A percentile compares a stretch with the other conserved stretches of the same genome.
Evolutionary conservation across 495 filamentous ascomycete genomes (phyloP).

Genomic region (Xylaria acuta): DNA sequence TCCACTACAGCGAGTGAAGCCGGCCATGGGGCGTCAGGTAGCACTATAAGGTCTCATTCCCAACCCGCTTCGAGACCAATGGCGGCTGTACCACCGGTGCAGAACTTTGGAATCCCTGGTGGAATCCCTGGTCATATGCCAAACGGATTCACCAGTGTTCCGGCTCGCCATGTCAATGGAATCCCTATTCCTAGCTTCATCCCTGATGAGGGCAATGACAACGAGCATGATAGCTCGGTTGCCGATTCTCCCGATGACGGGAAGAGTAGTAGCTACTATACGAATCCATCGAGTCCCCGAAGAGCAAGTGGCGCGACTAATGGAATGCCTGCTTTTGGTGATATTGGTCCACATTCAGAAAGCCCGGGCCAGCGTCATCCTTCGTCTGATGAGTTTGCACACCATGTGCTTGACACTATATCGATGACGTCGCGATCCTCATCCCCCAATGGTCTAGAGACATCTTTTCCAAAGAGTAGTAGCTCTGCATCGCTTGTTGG

Average conservation of each 20-base stretch:
- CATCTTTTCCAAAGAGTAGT: conserved; percentile 51
- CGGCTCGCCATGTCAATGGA: conserved; percentile 49
- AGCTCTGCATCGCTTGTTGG: conserved; percentile 46
- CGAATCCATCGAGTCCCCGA: conserved; percentile 41
- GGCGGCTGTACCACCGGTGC: conserved; percentile 25
- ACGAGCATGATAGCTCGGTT: conserved; percentile 36
- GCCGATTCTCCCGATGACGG: conserved; percentile 51
- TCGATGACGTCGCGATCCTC: conserved; percentile 61
- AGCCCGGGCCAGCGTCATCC: conserved; percentile 48
- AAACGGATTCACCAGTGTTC: conserved; percentile 41
- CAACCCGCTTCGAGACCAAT: conserved; percentile 59
- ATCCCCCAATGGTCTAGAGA: conserved; percentile 57
- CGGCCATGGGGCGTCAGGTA: conserved; percentile 46
- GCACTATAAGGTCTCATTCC: conserved; percentile 61
- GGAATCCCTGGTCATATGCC: conserved; percentile 35
- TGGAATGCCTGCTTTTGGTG: conserved; percentile 51
- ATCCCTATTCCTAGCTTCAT: conserved; percentile 55
- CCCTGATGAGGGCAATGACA: conserved; percentile 54
- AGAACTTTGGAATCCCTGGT: conserved; percentile 32
- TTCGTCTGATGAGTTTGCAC: conserved; percentile 58
- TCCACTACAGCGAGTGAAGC: conserved; percentile 48
- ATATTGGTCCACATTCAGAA: conserved; percentile 42
- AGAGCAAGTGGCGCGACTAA: conserved; percentile 44
- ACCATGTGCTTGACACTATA: conserved; percentile 57
- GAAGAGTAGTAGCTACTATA: conserved; percentile 34